A percentile compares a stretch with the other conserved stretches of the same genome.
Evolutionary conservation across 768 basidiomycete species (phyloP).

Genomic region (Termitomyces sp.): DNA sequence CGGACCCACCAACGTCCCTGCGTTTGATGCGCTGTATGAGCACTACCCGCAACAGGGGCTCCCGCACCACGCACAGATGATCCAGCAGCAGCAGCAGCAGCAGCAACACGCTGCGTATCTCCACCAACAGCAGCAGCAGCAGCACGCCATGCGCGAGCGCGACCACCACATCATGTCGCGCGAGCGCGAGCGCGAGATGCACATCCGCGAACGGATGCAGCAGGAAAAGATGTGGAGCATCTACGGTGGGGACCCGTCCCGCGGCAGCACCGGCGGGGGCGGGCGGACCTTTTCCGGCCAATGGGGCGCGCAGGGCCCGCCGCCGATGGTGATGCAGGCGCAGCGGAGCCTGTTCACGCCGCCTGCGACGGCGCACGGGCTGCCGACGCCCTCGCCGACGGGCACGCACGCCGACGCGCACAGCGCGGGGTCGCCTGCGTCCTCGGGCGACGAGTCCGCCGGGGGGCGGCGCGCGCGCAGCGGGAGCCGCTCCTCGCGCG

Average conservation of each 20-base stretch:
- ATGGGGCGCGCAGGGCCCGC: slow-evolving; percentile 6
- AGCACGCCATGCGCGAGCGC: slow-evolving; percentile 1
- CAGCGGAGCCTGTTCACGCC: slow-evolving; percentile 36
- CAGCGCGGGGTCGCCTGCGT: slow-evolving; percentile 2
- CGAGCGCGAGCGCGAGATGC: slow-evolving; percentile 10
- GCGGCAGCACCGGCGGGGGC: not conserved
- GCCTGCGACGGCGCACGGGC: slow-evolving; percentile 32
- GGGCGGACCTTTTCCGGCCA: not conserved
- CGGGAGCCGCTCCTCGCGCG: slow-evolving; percentile 1
- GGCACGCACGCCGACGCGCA: not conserved
- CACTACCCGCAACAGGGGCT: slow-evolving; percentile 14
- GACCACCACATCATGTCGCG: not conserved
- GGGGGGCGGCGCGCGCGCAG: not conserved
- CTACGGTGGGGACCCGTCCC: slow-evolving; percentile 5
- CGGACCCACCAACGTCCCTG: slow-evolving; percentile 16
- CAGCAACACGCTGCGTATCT: slow-evolving; percentile 9
- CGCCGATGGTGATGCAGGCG: slow-evolving; percentile 18
- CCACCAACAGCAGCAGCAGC: slow-evolving; percentile 5
- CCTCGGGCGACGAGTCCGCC: not conserved
- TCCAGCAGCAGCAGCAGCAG: not conserved
- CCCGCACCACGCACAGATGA: slow-evolving; percentile 9
- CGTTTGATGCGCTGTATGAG: slow-evolving; percentile 17
- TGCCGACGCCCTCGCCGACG: slow-evolving; percentile 18
- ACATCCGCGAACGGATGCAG: slow-evolving; percentile 10
- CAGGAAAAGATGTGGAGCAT: slow-evolving; percentile 25